Evolutionary conservation across 257 asterid species (phyloP).

Genomic region (Ilex aquifolium): DNA sequence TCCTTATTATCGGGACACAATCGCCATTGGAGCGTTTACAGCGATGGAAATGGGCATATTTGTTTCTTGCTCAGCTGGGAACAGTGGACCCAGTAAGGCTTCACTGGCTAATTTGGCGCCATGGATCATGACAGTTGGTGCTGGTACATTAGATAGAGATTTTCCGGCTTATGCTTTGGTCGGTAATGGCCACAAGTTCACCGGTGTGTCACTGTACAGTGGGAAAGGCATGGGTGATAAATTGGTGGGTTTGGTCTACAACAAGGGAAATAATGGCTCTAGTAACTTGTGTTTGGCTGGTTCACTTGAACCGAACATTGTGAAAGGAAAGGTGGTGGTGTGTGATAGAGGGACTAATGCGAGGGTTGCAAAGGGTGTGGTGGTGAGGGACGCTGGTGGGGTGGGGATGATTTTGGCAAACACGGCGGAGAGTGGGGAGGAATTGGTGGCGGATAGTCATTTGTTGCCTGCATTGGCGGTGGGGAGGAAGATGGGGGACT

Average conservation of each 20-base stretch:
- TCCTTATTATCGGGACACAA: constrained; percentile 40
- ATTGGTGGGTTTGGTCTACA: constrained; percentile 21
- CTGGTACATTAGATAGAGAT: constrained; percentile 43
- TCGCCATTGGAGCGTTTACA: constrained; percentile 43
- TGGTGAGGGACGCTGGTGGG: constrained; percentile 44
- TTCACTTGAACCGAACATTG: constrained; percentile 29
- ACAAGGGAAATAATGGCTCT: constrained; percentile 12
- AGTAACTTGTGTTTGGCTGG: constrained; percentile 35
- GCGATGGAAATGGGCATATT: constrained; percentile 38
- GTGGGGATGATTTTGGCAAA: constrained; percentile 46
- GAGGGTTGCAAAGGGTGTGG: constrained; percentile 40
- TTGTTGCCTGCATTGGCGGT: constrained; percentile 41
- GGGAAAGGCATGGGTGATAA: constrained; percentile 29
- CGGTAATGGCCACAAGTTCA: constrained; percentile 25
- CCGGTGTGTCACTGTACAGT: constrained; percentile 38
- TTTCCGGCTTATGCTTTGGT: constrained; percentile 36
- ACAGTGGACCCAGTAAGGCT: constrained; percentile 35
- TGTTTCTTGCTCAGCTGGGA: constrained; percentile 48
- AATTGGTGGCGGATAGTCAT: constrained; percentile 44
- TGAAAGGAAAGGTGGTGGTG: constrained; percentile 34
- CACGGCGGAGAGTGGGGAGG: constrained; percentile 40
- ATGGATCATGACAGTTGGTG: constrained; percentile 51
- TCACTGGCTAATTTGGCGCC: constrained; percentile 43
- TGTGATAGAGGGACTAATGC: constrained; percentile 44
- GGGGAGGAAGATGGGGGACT: constrained; percentile 29